These are phyloP conservation scores for Fraxinus dipetala DNA, from an alignment of 305 asterid species.

Conservation along the genomic window DNA sequence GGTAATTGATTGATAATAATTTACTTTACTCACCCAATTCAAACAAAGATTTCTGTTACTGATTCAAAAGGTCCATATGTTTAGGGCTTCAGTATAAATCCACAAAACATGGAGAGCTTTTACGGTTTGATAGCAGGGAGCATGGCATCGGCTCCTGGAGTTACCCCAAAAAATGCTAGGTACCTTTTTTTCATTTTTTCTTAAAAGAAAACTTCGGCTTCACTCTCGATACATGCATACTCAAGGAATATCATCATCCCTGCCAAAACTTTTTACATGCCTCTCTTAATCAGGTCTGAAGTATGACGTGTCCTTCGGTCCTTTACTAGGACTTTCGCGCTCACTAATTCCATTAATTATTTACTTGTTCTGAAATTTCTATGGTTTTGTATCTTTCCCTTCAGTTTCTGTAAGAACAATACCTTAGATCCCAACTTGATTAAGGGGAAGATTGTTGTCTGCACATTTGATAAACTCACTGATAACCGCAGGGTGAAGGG, in stretches of 20 bases:
- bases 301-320: not conserved
- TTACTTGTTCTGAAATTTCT: conserved; percentile 10
- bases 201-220: not conserved
- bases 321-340: not conserved
- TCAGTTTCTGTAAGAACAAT: conserved; percentile 49
- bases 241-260: not conserved
- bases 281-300: not conserved
- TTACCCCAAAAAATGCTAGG: conserved; percentile 48
- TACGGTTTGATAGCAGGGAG: conserved; percentile 42
- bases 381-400: conserved; percentile 5
- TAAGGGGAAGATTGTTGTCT: conserved; percentile 54
- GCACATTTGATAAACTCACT: conserved; percentile 26
- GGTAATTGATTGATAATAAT: conserved; percentile 27
- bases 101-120: conserved; percentile 32
- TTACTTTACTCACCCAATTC: not conserved
- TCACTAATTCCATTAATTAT: not conserved
- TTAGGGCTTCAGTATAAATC: conserved; percentile 58
- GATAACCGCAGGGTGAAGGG: conserved; percentile 35
- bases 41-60: conserved; percentile 15
- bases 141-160: conserved; percentile 49
- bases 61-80: conserved; percentile 13
- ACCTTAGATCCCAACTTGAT: conserved; percentile 46
- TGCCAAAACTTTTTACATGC: not conserved
- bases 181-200: not conserved
- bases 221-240: not conserved